Evolutionary conservation across 2,329 filamentous ascomycete genomes (phyloP).

Genomic region (Tetracladium maxilliforme): DNA sequence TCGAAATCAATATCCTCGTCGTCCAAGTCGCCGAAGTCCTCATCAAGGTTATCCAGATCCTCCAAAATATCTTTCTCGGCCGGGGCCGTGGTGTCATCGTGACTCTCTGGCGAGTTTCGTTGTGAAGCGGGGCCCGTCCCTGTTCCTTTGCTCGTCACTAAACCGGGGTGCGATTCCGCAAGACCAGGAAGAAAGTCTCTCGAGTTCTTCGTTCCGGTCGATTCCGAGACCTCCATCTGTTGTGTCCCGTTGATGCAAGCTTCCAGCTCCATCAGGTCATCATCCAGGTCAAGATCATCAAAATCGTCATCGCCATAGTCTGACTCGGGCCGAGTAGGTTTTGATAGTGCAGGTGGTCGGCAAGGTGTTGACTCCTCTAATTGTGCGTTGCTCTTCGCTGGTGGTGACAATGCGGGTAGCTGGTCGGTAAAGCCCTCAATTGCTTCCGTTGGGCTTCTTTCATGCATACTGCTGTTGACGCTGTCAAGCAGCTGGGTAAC

Average conservation of each 20-base stretch:
- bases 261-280: constrained; percentile 33
- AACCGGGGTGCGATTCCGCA: background rate
- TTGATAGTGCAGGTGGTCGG: constrained; percentile 1
- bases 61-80: background rate
- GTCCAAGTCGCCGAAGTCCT: constrained; percentile 54
- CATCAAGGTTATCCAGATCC: constrained; percentile 13
- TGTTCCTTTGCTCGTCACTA: too few species aligned
- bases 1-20: constrained; percentile 62
- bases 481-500: constrained; percentile 20
- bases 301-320: constrained; percentile 36
- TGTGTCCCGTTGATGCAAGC: constrained; percentile 16
- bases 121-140: too few species aligned
- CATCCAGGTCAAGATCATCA: constrained; percentile 14
- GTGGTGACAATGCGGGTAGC: constrained; percentile 1
- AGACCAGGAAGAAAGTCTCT: background rate
- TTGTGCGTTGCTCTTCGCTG: background rate
- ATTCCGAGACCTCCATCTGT: background rate
- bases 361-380: too few species aligned
- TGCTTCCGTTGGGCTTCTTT: constrained; percentile 6
- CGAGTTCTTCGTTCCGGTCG: background rate
- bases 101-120: background rate
- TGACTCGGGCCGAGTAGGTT: constrained; percentile 3
- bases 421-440: constrained; percentile 35
- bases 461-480: constrained; percentile 3
- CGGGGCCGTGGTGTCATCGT: constrained; percentile 2